phyloP scores from a whole-genome alignment of 2,329 filamentous ascomycete species.

The Fusarium pseudograminearum region DNA sequence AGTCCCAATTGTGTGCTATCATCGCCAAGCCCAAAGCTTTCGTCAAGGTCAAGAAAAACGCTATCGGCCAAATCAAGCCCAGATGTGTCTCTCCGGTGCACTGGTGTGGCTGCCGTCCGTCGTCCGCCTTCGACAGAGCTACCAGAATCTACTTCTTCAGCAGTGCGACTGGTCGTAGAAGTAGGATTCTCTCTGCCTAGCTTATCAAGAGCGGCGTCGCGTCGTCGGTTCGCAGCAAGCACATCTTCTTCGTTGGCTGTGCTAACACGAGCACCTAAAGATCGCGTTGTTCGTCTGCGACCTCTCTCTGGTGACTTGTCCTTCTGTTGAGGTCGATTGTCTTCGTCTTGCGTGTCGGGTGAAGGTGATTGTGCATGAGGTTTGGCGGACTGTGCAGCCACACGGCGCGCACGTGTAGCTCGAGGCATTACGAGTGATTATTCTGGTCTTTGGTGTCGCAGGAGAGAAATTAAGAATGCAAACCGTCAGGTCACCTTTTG shows the following conservation, averaged over 20 bases:
- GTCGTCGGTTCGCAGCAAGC: slow-evolving; percentile 45
- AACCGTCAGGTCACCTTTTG: neutral
- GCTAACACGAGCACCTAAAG: slow-evolving; percentile 37
- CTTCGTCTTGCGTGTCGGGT: slow-evolving; percentile 27
- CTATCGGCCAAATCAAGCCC: slow-evolving; percentile 63
- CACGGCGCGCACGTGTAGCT: slow-evolving; percentile 48
- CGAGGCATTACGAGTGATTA: slow-evolving; percentile 46
- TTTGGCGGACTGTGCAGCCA: slow-evolving; percentile 42
- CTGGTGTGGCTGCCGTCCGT: slow-evolving; percentile 52
- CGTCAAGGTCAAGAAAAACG: slow-evolving; percentile 61
- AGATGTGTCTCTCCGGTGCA: slow-evolving; percentile 57
- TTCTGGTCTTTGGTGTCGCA: neutral
- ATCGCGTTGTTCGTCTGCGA: slow-evolving; percentile 44
- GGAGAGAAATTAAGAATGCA: neutral
- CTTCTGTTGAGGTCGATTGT: slow-evolving; percentile 29
- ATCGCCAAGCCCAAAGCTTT: slow-evolving; percentile 58
- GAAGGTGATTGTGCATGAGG: slow-evolving; percentile 37
- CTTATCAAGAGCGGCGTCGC: slow-evolving; percentile 54
- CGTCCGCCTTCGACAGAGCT: slow-evolving; percentile 56
- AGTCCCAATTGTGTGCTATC: slow-evolving; percentile 52
- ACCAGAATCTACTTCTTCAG: slow-evolving; percentile 48
- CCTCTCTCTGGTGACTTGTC: slow-evolving; percentile 41
- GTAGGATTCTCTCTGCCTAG: slow-evolving; percentile 54
- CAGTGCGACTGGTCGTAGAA: slow-evolving; percentile 45
- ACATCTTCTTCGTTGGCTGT: slow-evolving; percentile 47